Percentiles rank a stretch among this genome's conserved stretches.
These are phyloP conservation scores for Mycena sanguinolenta DNA, from an alignment of 768 basidiomycete species.

Conservation along the genomic window DNA sequence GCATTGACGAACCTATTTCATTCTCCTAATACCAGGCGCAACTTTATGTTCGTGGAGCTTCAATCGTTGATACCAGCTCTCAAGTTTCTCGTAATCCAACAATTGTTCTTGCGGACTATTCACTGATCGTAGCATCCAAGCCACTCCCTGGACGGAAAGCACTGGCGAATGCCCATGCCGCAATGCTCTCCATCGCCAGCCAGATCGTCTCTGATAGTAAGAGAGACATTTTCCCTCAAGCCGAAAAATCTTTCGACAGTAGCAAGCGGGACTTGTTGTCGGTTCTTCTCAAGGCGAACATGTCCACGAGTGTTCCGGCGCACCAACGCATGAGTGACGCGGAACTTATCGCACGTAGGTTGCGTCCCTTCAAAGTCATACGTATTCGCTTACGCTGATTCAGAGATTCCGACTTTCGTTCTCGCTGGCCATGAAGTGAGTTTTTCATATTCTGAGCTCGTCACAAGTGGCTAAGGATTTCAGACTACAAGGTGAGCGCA, in stretches of 20 bases:
- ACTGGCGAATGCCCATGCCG: constrained; percentile 37
- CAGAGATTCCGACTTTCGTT: constrained; percentile 57
- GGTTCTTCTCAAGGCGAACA: constrained; percentile 64
- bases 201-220: constrained; percentile 58
- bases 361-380: neutral
- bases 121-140: neutral
- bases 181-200: constrained; percentile 54
- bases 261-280: constrained; percentile 60
- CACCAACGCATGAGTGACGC: constrained; percentile 59
- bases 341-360: constrained; percentile 55
- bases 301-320: constrained; percentile 60
- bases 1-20: constrained; percentile 50
- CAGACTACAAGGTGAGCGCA: too few species aligned
- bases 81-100: constrained; percentile 39
- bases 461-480: neutral
- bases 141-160: constrained; percentile 25
- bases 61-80: constrained; percentile 45
- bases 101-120: too few species aligned
- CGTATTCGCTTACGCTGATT: neutral
- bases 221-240: constrained; percentile 36
- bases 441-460: neutral
- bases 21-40: neutral
- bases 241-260: constrained; percentile 35
- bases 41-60: constrained; percentile 35
- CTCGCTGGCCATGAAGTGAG: constrained; percentile 47